Evolutionary conservation across 2,329 filamentous ascomycete genomes (phyloP), one percentile per base, ranked within the genome.

Genomic region (Hirsutella thompsonii): DNA sequence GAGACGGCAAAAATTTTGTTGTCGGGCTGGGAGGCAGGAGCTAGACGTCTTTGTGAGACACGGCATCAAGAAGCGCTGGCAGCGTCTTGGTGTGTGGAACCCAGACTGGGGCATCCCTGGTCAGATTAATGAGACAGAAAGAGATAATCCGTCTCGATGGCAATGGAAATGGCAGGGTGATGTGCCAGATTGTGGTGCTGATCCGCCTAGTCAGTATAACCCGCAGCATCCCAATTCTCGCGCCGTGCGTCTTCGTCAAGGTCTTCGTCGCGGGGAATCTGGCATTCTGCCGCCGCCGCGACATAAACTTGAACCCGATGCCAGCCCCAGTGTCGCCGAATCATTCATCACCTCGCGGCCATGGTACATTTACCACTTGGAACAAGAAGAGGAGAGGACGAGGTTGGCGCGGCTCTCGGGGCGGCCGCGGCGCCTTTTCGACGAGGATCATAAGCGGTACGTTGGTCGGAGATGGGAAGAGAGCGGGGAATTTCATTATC

Each of bases 151-250:
- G 18, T 38, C 6, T 3, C 2, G 4, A 18, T 38, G 37, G 37
- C 16, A 38, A 38, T 38, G 37, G 37, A 38, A 21, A 38, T 38
- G 37, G 37, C 37, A 38, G n/a, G 37, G 23, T 13, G 37, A 38
- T 19, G 19, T 23, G 14, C 37, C 23, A 5, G n/a, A 30, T 11
- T 20, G 37, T 29, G 37, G 37, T 20, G 23, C 23, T 9, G n/a
- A 18, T 19, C 21, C 3, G 8, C 13, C 5, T 16, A 23, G 14
- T n/a, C 37, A 13, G 2, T 32, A 18, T 16, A 2, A 29, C n/a
- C 37, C 37, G 3, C 21, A 38, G 16, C 37, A 38, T n/a, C 37
- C 37, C 23, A 38, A 38, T 23, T 38, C 23, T 5, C 37, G 37
- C 4, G 37, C 37, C 4, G 16, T 38, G 14, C 37, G 8, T 13